Base-by-base conservation (phyloP, 2,329 filamentous ascomycete genomes). In the Zymoseptoria tritici region DNA sequence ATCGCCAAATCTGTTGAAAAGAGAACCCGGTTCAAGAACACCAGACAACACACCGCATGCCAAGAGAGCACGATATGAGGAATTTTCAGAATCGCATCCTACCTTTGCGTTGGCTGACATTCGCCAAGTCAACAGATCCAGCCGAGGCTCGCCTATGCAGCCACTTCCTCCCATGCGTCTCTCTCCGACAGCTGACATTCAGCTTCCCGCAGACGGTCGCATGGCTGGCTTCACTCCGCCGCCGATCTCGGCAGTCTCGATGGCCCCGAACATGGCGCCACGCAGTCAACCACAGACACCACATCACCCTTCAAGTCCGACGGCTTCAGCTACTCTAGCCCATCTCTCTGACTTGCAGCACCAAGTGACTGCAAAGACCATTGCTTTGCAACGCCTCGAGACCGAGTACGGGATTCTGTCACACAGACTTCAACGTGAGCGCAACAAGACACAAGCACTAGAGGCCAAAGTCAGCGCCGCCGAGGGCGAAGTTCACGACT, bases 371-470 rank as follows among this genome's bases (percentile, higher is more conserved):
- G 72, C 82, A 59, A 82, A 83, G 63, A 79, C 81, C 4, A 71
- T 82, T 19, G 77, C 78, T 11, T 74, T 82, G 21, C 78, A 81
- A 61, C 81, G 79, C 1, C 72, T 83, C 6, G 80, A 82, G 65
- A 74, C 75, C n/a, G 81, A 83, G 68, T 80, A 84, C 65, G 76
- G 81, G 57, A 76, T 75, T 52, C 73, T 83, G 3, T 74, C 83
- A 3, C 75, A 80, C 20, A 81, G 80, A 24, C 77, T 81, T 21
- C 78, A 80, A 31, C 74, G 78, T 4, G 79, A 81, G 61, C 77
- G 80, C 53, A 76, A 75, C 13, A 79, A 79, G 63, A 79, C 75
- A 51, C 76, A 76, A 50, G 76, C 80, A 1, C 73, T 83, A 2
- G 80, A 79, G 64, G 74, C 76, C 68, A 83, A 83, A 65, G 70